A percentile compares a stretch with the other conserved stretches of the same genome.
Evolutionary conservation across 1,139 yeast species (phyloP).

Genomic region (Pichia inconspicua): DNA sequence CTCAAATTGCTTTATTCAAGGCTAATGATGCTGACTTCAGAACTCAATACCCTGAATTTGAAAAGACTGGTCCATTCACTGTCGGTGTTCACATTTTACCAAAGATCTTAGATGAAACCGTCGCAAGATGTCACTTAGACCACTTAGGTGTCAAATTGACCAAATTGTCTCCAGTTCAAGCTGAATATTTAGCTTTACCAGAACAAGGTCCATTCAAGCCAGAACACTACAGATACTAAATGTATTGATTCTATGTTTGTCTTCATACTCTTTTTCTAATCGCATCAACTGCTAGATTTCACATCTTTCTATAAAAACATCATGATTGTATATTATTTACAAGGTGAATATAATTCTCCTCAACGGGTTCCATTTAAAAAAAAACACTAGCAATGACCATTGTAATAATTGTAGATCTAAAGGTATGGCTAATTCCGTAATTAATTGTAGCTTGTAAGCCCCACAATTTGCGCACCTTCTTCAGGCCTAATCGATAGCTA

Average conservation of each 20-base stretch:
- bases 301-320: constrained; percentile 2
- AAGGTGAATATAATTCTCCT: constrained; percentile 20
- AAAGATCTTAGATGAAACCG: constrained; percentile 98
- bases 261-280: constrained; percentile 3
- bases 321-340: constrained; percentile 13
- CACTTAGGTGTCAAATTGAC: constrained; percentile 92
- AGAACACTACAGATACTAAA: constrained; percentile 95
- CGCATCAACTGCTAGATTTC: constrained; percentile 27
- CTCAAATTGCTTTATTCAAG: constrained; percentile 98
- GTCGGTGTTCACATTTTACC: constrained; percentile 96
- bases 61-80: constrained; percentile 85
- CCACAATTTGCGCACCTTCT: no score
- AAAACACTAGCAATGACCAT: not conserved
- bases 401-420: not conserved
- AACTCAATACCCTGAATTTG: constrained; percentile 77
- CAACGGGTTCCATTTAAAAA: constrained; percentile 21
- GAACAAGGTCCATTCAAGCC: constrained; percentile 97
- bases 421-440: no score
- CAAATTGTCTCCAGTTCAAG: constrained; percentile 69
- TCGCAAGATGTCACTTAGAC: constrained; percentile 93
- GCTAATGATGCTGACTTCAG: constrained; percentile 78
- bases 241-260: constrained; percentile 6
- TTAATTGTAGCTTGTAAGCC: no score
- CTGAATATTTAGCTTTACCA: constrained; percentile 93
- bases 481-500: no score